Percentiles rank a stretch among this genome's conserved stretches.
Conservation (phyloP, 1,284 basidiomycete species). For the Cutaneotrichosporon mucoides region DNA sequence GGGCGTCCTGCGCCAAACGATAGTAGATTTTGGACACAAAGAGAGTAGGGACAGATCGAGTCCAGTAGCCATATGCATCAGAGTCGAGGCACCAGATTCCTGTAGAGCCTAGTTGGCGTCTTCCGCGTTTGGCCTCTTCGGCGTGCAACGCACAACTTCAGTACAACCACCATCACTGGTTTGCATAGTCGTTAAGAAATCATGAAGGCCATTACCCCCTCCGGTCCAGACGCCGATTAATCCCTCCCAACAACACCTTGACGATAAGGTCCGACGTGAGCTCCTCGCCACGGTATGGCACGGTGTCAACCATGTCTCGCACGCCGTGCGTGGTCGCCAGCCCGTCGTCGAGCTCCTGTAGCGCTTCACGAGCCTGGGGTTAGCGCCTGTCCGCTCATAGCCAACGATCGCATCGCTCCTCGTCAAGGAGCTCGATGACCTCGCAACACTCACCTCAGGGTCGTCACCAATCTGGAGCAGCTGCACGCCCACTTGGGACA, state of each 20-base stretch:
- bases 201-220: neutral
- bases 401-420: neutral
- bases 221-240: slow-evolving; percentile 38
- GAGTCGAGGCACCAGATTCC: neutral
- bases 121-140: too few species aligned
- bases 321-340: slow-evolving; percentile 32
- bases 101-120: too few species aligned
- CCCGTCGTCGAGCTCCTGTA: slow-evolving; percentile 47
- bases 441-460: slow-evolving; percentile 25
- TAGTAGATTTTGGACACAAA: too few species aligned
- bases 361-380: slow-evolving; percentile 34
- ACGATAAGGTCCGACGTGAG: slow-evolving; percentile 36
- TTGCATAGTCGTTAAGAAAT: too few species aligned
- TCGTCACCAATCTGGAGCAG: slow-evolving; percentile 49
- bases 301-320: slow-evolving; percentile 46
- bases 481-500: slow-evolving; percentile 49
- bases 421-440: neutral
- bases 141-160: too few species aligned
- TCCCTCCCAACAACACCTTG: slow-evolving; percentile 44
- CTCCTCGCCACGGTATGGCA: slow-evolving; percentile 34
- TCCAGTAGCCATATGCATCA: slow-evolving; percentile 1
- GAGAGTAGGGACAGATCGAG: neutral
- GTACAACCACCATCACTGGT: too few species aligned
- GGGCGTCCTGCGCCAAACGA: too few species aligned
- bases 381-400: neutral